Percentiles rank a stretch among this genome's conserved stretches.
phyloP scores from a whole-genome alignment of 129 eudicot species.

The Solidago caesia region DNA sequence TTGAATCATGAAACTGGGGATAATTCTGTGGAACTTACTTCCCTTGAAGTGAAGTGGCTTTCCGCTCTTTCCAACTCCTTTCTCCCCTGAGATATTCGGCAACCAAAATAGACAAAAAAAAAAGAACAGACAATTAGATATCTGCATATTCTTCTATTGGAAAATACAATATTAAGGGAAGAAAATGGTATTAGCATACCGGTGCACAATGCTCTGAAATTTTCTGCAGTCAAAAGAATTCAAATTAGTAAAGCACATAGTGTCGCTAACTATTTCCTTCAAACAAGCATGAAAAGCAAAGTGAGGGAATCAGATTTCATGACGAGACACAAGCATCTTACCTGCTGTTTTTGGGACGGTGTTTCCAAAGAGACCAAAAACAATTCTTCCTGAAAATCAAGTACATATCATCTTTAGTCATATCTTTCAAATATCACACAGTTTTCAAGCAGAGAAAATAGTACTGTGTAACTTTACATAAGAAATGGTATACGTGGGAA shows the following conservation, averaged over 20 bases:
- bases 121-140: not conserved
- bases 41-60: slow-evolving; percentile 90
- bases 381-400: slow-evolving; percentile 72
- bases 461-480: not conserved
- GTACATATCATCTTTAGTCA: slow-evolving; percentile 11
- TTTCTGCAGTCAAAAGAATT: slow-evolving; percentile 50
- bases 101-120: not conserved
- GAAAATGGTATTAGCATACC: slow-evolving; percentile 41
- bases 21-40: slow-evolving; percentile 82
- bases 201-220: slow-evolving; percentile 93
- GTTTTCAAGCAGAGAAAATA: not conserved
- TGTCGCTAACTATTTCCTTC: not conserved
- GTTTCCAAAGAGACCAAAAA: slow-evolving; percentile 88
- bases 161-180: not conserved
- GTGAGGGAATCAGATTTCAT: not conserved
- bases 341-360: slow-evolving; percentile 98
- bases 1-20: slow-evolving; percentile 93
- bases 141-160: not conserved
- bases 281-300: not conserved
- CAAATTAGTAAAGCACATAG: slow-evolving; percentile 2
- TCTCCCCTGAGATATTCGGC: slow-evolving; percentile 63
- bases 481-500: not conserved
- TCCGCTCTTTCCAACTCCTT: slow-evolving; percentile 78
- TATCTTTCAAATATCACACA: not conserved
- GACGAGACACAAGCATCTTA: slow-evolving; percentile 20